Evolutionary conservation across 257 asterid species (phyloP), one percentile per base, ranked within the genome.

Genomic region (Nicotiana paniculata): DNA sequence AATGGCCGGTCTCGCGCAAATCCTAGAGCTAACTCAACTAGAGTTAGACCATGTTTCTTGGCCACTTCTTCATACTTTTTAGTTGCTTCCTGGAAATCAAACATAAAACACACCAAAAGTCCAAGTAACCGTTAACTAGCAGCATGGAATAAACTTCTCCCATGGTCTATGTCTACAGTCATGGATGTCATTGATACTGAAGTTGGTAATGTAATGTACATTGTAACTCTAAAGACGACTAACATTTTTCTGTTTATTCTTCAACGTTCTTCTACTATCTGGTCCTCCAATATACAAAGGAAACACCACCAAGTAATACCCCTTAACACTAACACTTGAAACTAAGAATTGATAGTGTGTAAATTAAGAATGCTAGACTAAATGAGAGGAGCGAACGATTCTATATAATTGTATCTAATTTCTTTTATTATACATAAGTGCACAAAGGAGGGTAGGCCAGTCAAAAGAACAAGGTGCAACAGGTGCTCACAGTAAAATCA

Each of bases 1-100:
- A 95, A 95, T 58, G 98, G 84, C 11, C 91, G 90, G 80, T 95
- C 98, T 77, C 99, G 92, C 11, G 88, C 90, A 80, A 93, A 95
- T 61, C 89, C 97, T 67, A 93, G 97, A 33, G 99, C 96, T 81
- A 95, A 82, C 93, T 93, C 91, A 46, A 91, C 93, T 4, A 83
- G 92, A 37, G 89, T 87, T 70, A 95, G 84, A 46, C 96, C 99
- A 35, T 95, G 93, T 82, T 90, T 91, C 89, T 92, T 88, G 84
- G 97, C 99, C 88, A 93, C 90, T 81, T 91, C 91, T 30, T 79
- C 11, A 39, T 95, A 95, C 87, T 86, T 77, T 69, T 78, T 68
- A 3, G 99, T 92, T 77, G 90, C 97, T 86, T 93, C 98, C 99
- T 95, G 91, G 69, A 75, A 87, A 66, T 79, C 63, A 81, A 58